Conservation (phyloP, 2,329 filamentous ascomycete species). For the Dactylellina sp. region DNA sequence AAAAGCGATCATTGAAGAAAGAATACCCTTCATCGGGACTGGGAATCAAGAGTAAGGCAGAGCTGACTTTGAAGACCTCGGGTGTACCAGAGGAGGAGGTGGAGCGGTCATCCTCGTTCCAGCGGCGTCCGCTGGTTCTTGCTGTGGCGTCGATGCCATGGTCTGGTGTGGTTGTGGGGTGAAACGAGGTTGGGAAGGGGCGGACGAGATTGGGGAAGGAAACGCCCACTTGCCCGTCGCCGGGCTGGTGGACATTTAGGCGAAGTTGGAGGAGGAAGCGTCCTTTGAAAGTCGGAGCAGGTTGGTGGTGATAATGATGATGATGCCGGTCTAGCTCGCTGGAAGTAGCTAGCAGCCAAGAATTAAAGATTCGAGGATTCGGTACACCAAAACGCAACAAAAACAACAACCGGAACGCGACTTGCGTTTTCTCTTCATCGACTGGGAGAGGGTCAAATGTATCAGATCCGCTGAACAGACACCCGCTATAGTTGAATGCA, state of each 20-base stretch:
- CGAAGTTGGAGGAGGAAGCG: background rate
- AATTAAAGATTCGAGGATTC: background rate
- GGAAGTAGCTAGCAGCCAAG: slow-evolving; percentile 1
- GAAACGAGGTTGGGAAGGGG: slow-evolving; percentile 21
- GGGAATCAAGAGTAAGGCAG: slow-evolving; percentile 52
- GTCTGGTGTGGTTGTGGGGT: slow-evolving; percentile 19
- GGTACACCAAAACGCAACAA: slow-evolving; percentile 55
- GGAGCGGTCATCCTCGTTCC: slow-evolving; percentile 28
- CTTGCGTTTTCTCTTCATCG: slow-evolving; percentile 27
- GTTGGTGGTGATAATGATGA: slow-evolving; percentile 2
- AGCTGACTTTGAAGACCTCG: slow-evolving; percentile 57
- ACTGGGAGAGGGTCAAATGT: background rate
- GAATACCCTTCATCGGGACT: slow-evolving; percentile 41
- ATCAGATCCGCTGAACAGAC: background rate
- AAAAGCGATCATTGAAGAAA: no score
- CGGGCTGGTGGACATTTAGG: slow-evolving; percentile 49
- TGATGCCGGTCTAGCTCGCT: no score
- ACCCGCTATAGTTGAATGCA: no score
- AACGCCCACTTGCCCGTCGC: slow-evolving; percentile 50
- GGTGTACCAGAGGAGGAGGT: slow-evolving; percentile 30
- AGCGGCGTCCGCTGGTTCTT: slow-evolving; percentile 31
- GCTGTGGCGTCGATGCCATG: slow-evolving; percentile 13
- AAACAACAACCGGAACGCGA: slow-evolving; percentile 56
- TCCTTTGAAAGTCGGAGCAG: slow-evolving; percentile 19
- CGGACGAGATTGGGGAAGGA: slow-evolving; percentile 29